These are phyloP conservation scores for Cicer yamashitae DNA, from an alignment of 306 rosid genomes.

Conservation along the genomic window DNA sequence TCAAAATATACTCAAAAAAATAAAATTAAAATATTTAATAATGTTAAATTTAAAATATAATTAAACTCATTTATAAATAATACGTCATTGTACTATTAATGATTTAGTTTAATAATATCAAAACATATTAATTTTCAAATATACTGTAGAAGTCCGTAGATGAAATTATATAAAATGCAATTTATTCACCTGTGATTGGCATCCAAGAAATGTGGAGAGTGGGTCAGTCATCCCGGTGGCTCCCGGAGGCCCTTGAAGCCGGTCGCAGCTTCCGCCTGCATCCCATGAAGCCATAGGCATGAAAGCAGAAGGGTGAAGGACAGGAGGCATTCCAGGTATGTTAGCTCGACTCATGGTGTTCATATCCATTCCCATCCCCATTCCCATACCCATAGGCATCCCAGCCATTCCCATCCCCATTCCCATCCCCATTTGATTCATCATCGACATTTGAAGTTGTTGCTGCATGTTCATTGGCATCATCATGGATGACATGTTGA, in stretches of 20 bases:
- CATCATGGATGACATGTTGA: slow-evolving; percentile 78
- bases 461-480: slow-evolving; percentile 80
- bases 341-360: slow-evolving; percentile 55
- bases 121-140: no score
- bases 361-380: slow-evolving; percentile 76
- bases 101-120: no score
- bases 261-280: slow-evolving; percentile 31
- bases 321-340: slow-evolving; percentile 59
- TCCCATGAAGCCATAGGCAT: slow-evolving; percentile 82
- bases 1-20: no score
- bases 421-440: slow-evolving; percentile 73
- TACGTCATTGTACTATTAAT: no score
- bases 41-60: no score
- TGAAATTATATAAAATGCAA: not conserved
- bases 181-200: slow-evolving; percentile 73
- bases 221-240: slow-evolving; percentile 57
- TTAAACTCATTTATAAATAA: accelerated
- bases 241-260: slow-evolving; percentile 55
- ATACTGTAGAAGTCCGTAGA: accelerated
- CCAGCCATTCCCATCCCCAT: slow-evolving; percentile 72
- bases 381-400: slow-evolving; percentile 71
- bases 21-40: no score
- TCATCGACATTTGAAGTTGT: slow-evolving; percentile 86
- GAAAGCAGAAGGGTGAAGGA: slow-evolving; percentile 75
- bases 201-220: slow-evolving; percentile 64